A percentile compares a stretch with the other conserved stretches of the same genome.
phyloP scores from a whole-genome alignment of 139 green algal species.

The Nannochloris sp. region DNA sequence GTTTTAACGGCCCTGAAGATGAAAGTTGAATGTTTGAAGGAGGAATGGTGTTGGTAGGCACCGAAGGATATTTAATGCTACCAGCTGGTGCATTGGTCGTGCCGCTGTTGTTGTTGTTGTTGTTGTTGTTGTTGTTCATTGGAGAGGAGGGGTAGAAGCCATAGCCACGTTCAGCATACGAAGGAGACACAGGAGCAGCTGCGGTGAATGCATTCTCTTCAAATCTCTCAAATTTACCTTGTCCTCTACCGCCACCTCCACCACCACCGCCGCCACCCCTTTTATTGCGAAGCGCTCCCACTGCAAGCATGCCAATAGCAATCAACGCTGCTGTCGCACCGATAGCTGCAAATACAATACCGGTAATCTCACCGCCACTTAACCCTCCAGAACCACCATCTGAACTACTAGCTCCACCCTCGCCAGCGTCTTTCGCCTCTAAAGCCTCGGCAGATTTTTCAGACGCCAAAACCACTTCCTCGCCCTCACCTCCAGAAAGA shows the following conservation, averaged over 20 bases:
- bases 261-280: not conserved
- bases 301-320: not conserved
- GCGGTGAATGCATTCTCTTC: not conserved
- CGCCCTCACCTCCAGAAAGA: not conserved
- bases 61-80: no score
- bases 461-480: not conserved
- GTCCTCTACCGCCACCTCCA: not conserved
- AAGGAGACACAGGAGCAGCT: not conserved
- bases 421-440: not conserved
- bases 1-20: no score
- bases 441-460: not conserved
- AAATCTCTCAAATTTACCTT: constrained; percentile 13
- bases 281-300: not conserved
- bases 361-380: constrained; percentile 4
- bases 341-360: constrained; percentile 15
- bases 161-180: not conserved
- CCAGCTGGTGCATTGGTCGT: no score
- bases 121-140: constrained; percentile 4
- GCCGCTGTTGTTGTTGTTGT: not conserved
- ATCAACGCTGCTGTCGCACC: not conserved
- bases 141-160: not conserved
- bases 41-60: no score
- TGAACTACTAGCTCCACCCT: not conserved
- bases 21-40: no score
- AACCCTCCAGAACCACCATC: not conserved